These are phyloP conservation scores for Aspergillus sp. DNA, from an alignment of 2,329 filamentous ascomycete species.

Conservation along the genomic window DNA sequence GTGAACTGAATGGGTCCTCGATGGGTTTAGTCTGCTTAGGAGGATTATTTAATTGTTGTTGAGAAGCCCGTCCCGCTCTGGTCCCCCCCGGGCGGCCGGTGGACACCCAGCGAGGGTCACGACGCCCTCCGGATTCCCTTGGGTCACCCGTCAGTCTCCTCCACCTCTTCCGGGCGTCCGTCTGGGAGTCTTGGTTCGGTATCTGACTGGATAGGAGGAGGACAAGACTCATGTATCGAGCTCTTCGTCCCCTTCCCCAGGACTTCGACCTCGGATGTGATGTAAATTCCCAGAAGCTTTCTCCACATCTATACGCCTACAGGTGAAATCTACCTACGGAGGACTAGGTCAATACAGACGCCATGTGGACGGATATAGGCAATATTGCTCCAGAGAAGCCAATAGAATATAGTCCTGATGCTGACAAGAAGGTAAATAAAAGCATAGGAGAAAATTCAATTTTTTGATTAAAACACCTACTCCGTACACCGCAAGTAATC, in stretches of 20 bases:
- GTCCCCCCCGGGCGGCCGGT: constrained; percentile 15
- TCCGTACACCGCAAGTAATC: too few species aligned
- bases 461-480: too few species aligned
- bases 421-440: too few species aligned
- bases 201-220: too few species aligned
- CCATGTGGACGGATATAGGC: too few species aligned
- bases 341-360: too few species aligned
- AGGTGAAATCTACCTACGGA: too few species aligned
- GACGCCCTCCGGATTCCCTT: background rate
- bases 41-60: constrained; percentile 12
- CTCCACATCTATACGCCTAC: background rate
- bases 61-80: constrained; percentile 16
- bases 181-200: background rate
- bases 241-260: background rate
- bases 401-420: too few species aligned
- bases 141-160: background rate
- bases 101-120: constrained; percentile 5
- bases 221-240: too few species aligned
- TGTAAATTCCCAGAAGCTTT: background rate
- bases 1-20: too few species aligned
- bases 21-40: background rate
- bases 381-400: too few species aligned
- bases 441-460: too few species aligned
- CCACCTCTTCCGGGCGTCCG: constrained; percentile 8
- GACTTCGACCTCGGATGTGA: background rate